Percentiles rank a stretch among this genome's conserved stretches.
Evolutionary conservation across 495 filamentous ascomycete species (phyloP).

Genomic region (Aspergillus panamensis): DNA sequence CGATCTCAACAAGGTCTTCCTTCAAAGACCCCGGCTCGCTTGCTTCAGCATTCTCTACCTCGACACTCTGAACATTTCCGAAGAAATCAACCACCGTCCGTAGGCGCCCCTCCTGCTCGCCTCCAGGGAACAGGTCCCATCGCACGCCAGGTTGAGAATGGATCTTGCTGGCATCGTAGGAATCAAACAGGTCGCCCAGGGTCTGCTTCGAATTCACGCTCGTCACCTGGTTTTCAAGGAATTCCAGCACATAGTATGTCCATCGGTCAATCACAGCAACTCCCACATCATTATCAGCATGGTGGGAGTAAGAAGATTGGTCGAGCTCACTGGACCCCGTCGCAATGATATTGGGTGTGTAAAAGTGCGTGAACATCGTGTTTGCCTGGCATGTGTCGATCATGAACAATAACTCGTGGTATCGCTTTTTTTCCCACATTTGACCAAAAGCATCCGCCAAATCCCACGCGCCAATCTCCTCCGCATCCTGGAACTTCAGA

Average conservation of each 20-base stretch:
- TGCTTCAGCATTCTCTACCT: slow-evolving; percentile 63
- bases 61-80: slow-evolving; percentile 95
- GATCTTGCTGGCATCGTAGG: slow-evolving; percentile 90
- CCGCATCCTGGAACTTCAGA: slow-evolving; percentile 95
- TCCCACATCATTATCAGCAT: slow-evolving; percentile 95
- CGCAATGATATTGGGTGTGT: slow-evolving; percentile 94
- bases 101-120: slow-evolving; percentile 67
- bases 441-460: slow-evolving; percentile 96
- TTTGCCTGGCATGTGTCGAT: slow-evolving; percentile 99
- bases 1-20: slow-evolving; percentile 71
- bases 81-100: slow-evolving; percentile 93
- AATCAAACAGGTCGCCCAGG: slow-evolving; percentile 90
- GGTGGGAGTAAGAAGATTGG: slow-evolving; percentile 92
- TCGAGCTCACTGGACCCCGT: slow-evolving; percentile 92
- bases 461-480: slow-evolving; percentile 96
- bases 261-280: slow-evolving; percentile 98
- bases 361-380: slow-evolving; percentile 97
- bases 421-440: slow-evolving; percentile 99
- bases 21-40: slow-evolving; percentile 57
- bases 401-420: slow-evolving; percentile 96
- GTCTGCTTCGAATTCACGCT: slow-evolving; percentile 79
- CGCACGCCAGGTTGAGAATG: slow-evolving; percentile 88
- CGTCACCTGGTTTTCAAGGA: slow-evolving; percentile 85
- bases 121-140: slow-evolving; percentile 87
- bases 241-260: slow-evolving; percentile 98